Base-by-base conservation (phyloP, 148 eudicot genomes). In the Talinum fruticosum region DNA sequence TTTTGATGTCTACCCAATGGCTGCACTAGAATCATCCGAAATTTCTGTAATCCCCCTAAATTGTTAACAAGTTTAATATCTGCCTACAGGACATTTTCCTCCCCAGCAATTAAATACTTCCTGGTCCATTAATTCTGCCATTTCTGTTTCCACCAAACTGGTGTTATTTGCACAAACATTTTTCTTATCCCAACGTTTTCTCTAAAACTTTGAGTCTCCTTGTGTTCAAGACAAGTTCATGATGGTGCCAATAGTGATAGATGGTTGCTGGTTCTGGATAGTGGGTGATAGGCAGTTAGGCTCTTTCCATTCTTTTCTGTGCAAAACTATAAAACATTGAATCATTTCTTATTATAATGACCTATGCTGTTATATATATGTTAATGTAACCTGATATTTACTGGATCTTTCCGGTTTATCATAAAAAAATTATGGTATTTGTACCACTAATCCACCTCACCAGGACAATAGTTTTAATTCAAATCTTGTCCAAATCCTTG, bases 401-500 rank as follows among this genome's bases (percentile, higher is more conserved):
- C 64, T 8, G 12, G 16, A 51, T 51, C 57, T 51, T 51, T 19
- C 16, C n/a, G 15, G 23, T 14, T 51, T 51, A 51, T 51, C 6
- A 6, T 1, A n/a, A 59, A 59, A 23, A n/a, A 59, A 59, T n/a
- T 29, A 59, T 23, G 10, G 29, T 24, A 59, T 59, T 59, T 59
- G n/a, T 23, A 24, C 10, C 28, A 13, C 64, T 59, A 8, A 23
- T 59, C 29, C 64, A 59, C n/a, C 64, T 13, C 29, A 12, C 26
- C 29, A 59, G 10, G 28, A 59, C 64, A 59, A 59, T 59, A 59
- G 64, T 24, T 59, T 24, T 59, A 59, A 59, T n/a, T n/a, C n/a
- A 59, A 59, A 59, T 59, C 64, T 59, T 59, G 10, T 59, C 64
- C 64, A 59, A 59, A 59, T 23, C 64, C 64, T 59, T 59, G 64